phyloP scores from a whole-genome alignment of 352 stramenopile genomes.

The Halophytophthora polymorphica region DNA sequence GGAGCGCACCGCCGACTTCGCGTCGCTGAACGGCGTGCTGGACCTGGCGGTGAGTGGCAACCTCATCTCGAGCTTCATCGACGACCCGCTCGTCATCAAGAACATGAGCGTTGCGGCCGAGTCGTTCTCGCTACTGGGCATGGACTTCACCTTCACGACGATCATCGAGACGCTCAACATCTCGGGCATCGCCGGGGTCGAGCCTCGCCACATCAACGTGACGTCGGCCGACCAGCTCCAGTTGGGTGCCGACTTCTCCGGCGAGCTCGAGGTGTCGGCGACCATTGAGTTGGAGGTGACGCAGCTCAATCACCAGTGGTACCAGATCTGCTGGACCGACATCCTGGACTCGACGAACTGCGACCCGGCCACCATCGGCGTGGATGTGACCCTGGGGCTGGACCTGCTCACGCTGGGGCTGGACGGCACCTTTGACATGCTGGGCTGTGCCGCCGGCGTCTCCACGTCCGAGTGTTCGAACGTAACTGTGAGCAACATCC shows the following conservation, averaged over 20 bases:
- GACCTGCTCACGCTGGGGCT: slow-evolving; percentile 20
- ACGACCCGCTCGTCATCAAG: slow-evolving; percentile 26
- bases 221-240: slow-evolving; percentile 21
- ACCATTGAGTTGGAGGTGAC: slow-evolving; percentile 23
- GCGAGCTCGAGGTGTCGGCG: slow-evolving; percentile 17
- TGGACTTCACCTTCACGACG: slow-evolving; percentile 25
- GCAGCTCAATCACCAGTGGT: slow-evolving; percentile 38
- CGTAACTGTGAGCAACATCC: slow-evolving; percentile 31
- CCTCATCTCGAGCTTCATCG: slow-evolving; percentile 25
- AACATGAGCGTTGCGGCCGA: slow-evolving; percentile 20
- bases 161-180: slow-evolving; percentile 30
- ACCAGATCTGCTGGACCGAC: slow-evolving; percentile 45
- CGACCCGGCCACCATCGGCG: slow-evolving; percentile 18
- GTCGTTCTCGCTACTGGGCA: slow-evolving; percentile 27
- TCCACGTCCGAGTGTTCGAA: slow-evolving; percentile 24
- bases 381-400: slow-evolving; percentile 27
- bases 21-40: slow-evolving; percentile 27
- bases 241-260: slow-evolving; percentile 29
- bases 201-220: slow-evolving; percentile 32
- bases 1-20: slow-evolving; percentile 20
- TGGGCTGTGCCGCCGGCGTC: slow-evolving; percentile 17
- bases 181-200: slow-evolving; percentile 25
- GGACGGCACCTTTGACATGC: slow-evolving; percentile 22
- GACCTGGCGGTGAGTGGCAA: slow-evolving; percentile 26
- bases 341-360: slow-evolving; percentile 29